phyloP scores from a whole-genome alignment of 225 moss, liverwort and hornwort genomes.

The Thuidium tamariscinum region DNA sequence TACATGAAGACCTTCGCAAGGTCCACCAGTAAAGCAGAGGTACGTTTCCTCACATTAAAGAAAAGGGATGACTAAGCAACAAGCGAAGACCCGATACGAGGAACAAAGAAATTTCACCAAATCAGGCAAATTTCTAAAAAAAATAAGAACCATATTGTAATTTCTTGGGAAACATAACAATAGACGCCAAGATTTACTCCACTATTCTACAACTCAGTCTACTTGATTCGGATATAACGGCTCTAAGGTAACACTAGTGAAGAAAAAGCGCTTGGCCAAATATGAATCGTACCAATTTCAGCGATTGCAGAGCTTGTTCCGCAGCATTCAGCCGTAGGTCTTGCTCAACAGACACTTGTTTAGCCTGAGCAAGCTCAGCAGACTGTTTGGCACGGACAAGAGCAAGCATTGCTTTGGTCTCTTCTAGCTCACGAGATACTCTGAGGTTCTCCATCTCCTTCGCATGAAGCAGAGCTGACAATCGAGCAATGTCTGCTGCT shows the following conservation, averaged over 20 bases:
- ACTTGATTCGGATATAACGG: neutral
- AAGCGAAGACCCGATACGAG: neutral
- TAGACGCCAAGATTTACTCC: neutral
- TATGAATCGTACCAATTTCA: conserved; percentile 53
- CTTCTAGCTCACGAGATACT: conserved; percentile 62
- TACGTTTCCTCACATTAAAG: neutral
- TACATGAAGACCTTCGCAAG: neutral
- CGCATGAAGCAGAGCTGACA: conserved; percentile 31
- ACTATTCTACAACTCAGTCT: neutral
- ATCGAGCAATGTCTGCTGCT: conserved; percentile 14
- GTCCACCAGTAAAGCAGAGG: neutral
- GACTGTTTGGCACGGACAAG: conserved; percentile 62
- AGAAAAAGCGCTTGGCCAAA: neutral
- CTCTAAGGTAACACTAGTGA: neutral
- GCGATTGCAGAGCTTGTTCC: conserved; percentile 54
- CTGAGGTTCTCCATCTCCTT: conserved; percentile 59
- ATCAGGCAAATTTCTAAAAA: neutral
- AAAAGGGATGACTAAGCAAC: neutral
- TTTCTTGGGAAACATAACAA: neutral
- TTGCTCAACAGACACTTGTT: conserved; percentile 59
- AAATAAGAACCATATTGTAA: neutral
- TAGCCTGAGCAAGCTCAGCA: conserved; percentile 68
- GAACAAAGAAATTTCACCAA: neutral
- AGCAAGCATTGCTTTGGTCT: conserved; percentile 77
- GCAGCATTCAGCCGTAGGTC: conserved; percentile 45